Evolutionary conservation across 257 asterid species (phyloP), one percentile per base, ranked within the genome.

Genomic region (Anisodus tanguticus): DNA sequence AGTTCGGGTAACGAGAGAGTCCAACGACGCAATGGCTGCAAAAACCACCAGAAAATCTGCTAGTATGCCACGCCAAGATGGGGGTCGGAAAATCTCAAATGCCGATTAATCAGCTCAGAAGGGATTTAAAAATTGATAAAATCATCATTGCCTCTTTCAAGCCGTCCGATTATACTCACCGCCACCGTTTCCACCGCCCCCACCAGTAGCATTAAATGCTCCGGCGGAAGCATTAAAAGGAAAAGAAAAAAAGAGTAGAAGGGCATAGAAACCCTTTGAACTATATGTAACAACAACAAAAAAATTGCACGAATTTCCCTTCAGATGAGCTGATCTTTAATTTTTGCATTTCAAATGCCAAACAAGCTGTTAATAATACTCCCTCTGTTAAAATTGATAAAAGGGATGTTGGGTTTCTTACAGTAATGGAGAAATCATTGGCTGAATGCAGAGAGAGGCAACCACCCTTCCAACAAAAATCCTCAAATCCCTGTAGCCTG

Each of bases 1-100:
- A 13, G 22, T 4, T 57, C 4, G 5, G 63, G 22, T 0, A 57
- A 69, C 37, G 10, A 69, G 72, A 69, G 81, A 69, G 19, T 9
- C 13, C 39, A 51, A 45, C 53, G 37, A 70, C 81, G 71, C 87
- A 84, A 79, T 84, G 74, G 84, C 84, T 66, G 87, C 84, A 79
- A 68, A 66, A 13, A 31, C 62, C 71, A 22, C 54, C 81, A 69
- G 55, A 85, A 82, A 86, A 80, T 83, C 88, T 77, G 79, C 85
- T 2, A 8, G 85, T 80, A 83, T 47, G 83, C 91, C 91, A 87
- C 8, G 88, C 91, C 90, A 90, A 90, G 93, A 83, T 86, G 86
- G 88, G 83, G 90, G 82, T 83, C 86, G 47, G 82, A 83, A 82
- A 35, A 57, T 13, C 79, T 70, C 54, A n/a, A 70, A 11, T 13